Conservation (phyloP, 495 filamentous ascomycete genomes). For the Neurospora tetraspora region DNA sequence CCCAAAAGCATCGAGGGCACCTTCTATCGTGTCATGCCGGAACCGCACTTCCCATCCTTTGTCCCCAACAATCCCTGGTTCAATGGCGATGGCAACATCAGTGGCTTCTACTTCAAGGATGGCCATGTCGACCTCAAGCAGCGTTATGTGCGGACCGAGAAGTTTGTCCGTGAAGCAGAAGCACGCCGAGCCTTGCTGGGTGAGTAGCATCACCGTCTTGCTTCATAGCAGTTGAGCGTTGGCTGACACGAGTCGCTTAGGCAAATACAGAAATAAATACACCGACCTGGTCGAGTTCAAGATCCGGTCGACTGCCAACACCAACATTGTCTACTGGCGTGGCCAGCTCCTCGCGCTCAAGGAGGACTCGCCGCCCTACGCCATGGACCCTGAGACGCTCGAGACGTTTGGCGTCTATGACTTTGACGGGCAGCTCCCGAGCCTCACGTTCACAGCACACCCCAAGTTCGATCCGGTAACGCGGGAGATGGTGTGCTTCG, state of each 20-base stretch:
- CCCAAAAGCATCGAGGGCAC: constrained; percentile 30
- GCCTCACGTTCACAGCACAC: constrained; percentile 47
- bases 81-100: constrained; percentile 25
- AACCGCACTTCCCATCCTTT: constrained; percentile 14
- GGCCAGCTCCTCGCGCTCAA: constrained; percentile 40
- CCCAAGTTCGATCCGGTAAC: constrained; percentile 47
- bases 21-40: constrained; percentile 31
- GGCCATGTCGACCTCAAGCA: constrained; percentile 37
- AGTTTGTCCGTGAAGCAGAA: constrained; percentile 30
- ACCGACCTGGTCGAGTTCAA: constrained; percentile 37
- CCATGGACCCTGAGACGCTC: constrained; percentile 40
- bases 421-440: constrained; percentile 43
- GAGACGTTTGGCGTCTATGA: constrained; percentile 39
- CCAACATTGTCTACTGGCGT: constrained; percentile 39
- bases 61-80: constrained; percentile 8
- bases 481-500: constrained; percentile 41
- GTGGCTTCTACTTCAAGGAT: constrained; percentile 38
- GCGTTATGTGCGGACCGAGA: constrained; percentile 40
- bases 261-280: constrained; percentile 41
- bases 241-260: not conserved
- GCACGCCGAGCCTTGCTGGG: constrained; percentile 30
- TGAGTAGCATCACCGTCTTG: not conserved
- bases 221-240: not conserved
- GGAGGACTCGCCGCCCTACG: constrained; percentile 40
- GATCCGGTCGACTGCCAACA: constrained; percentile 37